A percentile compares a stretch with the other conserved stretches of the same genome.
Conservation (phyloP, 345 rosid genomes). For the Turnera subulata region DNA sequence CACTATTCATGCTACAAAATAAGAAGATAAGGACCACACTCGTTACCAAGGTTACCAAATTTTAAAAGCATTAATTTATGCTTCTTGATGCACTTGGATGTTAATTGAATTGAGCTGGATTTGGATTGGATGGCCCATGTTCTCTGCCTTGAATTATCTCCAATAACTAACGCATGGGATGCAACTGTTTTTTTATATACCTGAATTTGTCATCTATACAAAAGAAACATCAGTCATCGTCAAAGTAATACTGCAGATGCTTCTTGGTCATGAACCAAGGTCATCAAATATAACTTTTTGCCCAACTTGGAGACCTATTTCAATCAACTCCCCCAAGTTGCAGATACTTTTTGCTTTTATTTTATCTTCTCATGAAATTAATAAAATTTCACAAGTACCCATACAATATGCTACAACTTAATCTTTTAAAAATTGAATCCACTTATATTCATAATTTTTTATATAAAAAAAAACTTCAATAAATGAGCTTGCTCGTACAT, state of each 20-base stretch:
- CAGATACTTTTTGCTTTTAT: neutral
- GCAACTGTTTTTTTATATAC: constrained; percentile 5
- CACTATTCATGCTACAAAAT: too few species aligned
- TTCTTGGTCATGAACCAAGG: neutral
- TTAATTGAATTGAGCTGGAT: too few species aligned
- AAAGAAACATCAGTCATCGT: neutral
- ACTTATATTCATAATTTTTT: too few species aligned
- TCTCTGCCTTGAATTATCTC: neutral
- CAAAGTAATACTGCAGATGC: neutral
- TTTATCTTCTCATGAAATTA: neutral
- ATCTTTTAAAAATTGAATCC: too few species aligned
- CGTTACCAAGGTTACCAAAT: too few species aligned
- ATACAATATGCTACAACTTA: too few species aligned
- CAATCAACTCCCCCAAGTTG: neutral
- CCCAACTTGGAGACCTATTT: constrained; percentile 4
- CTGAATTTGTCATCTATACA: constrained; percentile 6
- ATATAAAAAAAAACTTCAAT: too few species aligned
- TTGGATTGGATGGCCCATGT: neutral
- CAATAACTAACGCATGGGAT: constrained; percentile 16
- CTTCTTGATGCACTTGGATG: too few species aligned
- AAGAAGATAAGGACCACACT: too few species aligned
- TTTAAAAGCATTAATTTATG: too few species aligned
- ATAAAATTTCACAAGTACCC: too few species aligned
- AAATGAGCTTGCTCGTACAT: too few species aligned
- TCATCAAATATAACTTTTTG: constrained; percentile 8